These are phyloP conservation scores for Polygonum aviculare DNA, from an alignment of 148 eudicot genomes.

Conservation along the genomic window DNA sequence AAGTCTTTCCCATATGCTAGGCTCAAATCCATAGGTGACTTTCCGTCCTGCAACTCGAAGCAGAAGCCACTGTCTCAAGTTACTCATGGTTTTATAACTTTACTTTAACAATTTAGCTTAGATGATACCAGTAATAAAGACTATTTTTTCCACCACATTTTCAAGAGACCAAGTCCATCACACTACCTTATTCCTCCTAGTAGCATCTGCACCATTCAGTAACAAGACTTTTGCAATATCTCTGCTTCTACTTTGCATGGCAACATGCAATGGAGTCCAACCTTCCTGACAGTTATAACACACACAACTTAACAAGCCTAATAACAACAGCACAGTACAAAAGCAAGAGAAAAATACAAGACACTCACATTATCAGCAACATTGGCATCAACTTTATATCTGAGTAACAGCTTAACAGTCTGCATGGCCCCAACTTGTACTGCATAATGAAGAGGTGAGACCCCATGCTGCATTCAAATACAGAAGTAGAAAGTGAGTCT, in stretches of 20 bases:
- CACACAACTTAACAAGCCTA: background rate
- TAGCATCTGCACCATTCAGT: constrained; percentile 72
- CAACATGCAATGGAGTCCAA: constrained; percentile 93
- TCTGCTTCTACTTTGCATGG: constrained; percentile 87
- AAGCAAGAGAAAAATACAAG: background rate
- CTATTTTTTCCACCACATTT: background rate
- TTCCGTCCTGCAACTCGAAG: constrained; percentile 47
- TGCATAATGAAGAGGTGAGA: constrained; percentile 85
- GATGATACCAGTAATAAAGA: background rate
- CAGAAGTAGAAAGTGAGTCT: background rate
- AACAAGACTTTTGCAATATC: constrained; percentile 69
- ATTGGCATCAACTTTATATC: constrained; percentile 69
- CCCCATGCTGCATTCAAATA: constrained; percentile 54
- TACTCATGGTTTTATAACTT: background rate
- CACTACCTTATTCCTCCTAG: constrained; percentile 68
- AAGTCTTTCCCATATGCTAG: constrained; percentile 93
- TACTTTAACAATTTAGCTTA: background rate
- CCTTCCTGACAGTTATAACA: constrained; percentile 52
- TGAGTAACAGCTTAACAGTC: constrained; percentile 82
- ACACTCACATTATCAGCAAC: constrained; percentile 60
- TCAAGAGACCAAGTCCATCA: background rate
- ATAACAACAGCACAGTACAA: constrained; percentile 5
- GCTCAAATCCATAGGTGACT: constrained; percentile 71
- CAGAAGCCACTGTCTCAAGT: background rate
- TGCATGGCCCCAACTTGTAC: constrained; percentile 95